phyloP scores from a whole-genome alignment of 768 basidiomycete genomes.

The Lactarius akahatsu region DNA sequence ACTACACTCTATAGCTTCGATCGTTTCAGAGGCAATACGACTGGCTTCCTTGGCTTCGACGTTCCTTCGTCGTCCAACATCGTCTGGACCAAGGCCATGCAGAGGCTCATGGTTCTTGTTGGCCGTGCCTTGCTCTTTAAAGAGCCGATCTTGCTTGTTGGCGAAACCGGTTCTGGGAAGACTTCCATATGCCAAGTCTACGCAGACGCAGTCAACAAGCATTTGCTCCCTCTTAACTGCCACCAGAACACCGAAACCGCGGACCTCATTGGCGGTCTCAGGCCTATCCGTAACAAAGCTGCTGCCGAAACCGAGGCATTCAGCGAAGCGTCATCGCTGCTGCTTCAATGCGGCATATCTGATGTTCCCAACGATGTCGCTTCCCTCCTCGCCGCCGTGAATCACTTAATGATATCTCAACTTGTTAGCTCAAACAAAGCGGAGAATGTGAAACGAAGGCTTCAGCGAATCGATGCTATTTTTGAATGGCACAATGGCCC shows the following conservation, averaged over 20 bases:
- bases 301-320: constrained; percentile 51
- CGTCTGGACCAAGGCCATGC: constrained; percentile 94
- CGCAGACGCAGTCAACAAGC: constrained; percentile 61
- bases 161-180: constrained; percentile 97
- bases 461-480: constrained; percentile 62
- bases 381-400: constrained; percentile 33
- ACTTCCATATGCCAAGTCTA: constrained; percentile 94
- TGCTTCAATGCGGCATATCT: constrained; percentile 45
- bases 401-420: constrained; percentile 29
- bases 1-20: constrained; percentile 61
- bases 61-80: constrained; percentile 50
- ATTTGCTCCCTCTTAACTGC: constrained; percentile 79
- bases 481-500: constrained; percentile 99
- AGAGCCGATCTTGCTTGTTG: constrained; percentile 93
- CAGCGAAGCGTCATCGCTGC: constrained; percentile 42
- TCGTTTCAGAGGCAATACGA: constrained; percentile 41
- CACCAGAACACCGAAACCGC: constrained; percentile 99
- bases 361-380: constrained; percentile 31
- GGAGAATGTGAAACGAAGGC: constrained; percentile 43
- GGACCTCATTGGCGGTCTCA: constrained; percentile 90
- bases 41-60: constrained; percentile 54
- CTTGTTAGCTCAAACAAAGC: constrained; percentile 33
- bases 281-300: constrained; percentile 79
- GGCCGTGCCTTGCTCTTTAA: constrained; percentile 84
- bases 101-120: constrained; percentile 80